Conservation (phyloP, 2,329 filamentous ascomycete genomes). For the Emmonsiellopsis sp. region DNA sequence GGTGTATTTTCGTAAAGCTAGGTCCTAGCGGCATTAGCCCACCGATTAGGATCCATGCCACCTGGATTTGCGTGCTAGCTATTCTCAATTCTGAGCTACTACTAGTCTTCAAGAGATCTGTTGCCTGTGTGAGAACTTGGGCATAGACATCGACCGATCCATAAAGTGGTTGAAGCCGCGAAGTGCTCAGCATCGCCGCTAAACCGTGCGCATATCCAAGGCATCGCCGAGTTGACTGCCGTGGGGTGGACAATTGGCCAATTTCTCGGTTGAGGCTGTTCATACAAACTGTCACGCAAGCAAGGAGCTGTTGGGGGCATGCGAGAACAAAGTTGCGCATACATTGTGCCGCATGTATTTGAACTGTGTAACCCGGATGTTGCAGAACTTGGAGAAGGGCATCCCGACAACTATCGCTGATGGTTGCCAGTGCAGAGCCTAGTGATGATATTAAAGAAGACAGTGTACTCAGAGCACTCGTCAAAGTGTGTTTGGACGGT, state of each 20-base stretch:
- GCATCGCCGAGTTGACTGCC: conserved; percentile 73
- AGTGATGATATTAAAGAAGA: conserved; percentile 68
- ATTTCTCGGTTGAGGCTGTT: conserved; percentile 87
- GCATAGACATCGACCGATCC: conserved; percentile 95
- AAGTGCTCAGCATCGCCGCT: conserved; percentile 82
- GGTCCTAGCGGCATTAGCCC: conserved; percentile 93
- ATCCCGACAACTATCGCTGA: conserved; percentile 79
- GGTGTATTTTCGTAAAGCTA: conserved; percentile 97
- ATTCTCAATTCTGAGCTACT: conserved; percentile 82
- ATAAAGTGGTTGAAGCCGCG: conserved; percentile 77
- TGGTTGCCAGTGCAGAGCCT: conserved; percentile 67
- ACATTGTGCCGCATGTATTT: conserved; percentile 79
- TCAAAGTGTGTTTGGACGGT: conserved; percentile 76
- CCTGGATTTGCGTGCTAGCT: conserved; percentile 90
- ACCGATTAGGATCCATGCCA: conserved; percentile 94
- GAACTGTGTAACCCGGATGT: conserved; percentile 92
- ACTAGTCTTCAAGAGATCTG: conserved; percentile 82
- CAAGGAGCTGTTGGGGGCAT: conserved; percentile 83
- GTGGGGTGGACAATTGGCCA: conserved; percentile 60
- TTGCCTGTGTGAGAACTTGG: conserved; percentile 81
- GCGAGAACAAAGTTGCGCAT: conserved; percentile 80
- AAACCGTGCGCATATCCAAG: conserved; percentile 87
- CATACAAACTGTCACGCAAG: conserved; percentile 90
- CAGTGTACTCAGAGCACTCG: conserved; percentile 68
- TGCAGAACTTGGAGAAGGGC: conserved; percentile 81